Conservation (phyloP, 73 alveolate genomes). For the Symbiodinium natans region DNA sequence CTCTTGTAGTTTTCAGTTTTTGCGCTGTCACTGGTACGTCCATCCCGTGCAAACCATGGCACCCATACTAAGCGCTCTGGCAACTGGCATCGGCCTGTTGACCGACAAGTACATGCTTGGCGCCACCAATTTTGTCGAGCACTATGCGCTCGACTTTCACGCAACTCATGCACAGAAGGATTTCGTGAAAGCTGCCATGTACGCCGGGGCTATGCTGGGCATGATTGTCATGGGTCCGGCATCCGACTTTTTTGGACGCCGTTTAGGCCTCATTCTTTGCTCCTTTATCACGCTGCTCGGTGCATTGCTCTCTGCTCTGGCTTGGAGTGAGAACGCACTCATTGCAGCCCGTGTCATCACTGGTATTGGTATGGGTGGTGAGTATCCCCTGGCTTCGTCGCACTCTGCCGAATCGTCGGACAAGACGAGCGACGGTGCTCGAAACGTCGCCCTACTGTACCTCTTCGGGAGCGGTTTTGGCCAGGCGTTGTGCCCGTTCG, state of each 20-base stretch:
- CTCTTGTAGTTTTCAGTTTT: no score
- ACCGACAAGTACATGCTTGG: slow-evolving; percentile 62
- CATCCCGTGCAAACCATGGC: no score
- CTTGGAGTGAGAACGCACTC: slow-evolving; percentile 16
- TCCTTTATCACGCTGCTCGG: slow-evolving; percentile 32
- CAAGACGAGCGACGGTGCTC: slow-evolving; percentile 53
- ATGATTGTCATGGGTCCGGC: slow-evolving; percentile 44
- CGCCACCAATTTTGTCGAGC: slow-evolving; percentile 63
- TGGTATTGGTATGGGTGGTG: slow-evolving; percentile 74
- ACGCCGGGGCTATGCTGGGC: slow-evolving; percentile 30
- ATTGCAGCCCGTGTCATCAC: slow-evolving; percentile 68
- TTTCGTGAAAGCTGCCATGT: slow-evolving; percentile 44
- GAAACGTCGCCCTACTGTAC: slow-evolving; percentile 42
- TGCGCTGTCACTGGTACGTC: no score
- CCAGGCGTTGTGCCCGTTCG: slow-evolving; percentile 32
- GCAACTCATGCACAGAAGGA: slow-evolving; percentile 41
- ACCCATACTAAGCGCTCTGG: background rate
- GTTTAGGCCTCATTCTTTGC: slow-evolving; percentile 23
- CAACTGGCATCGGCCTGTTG: slow-evolving; percentile 73
- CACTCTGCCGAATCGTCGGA: slow-evolving; percentile 51
- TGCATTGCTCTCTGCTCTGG: slow-evolving; percentile 22
- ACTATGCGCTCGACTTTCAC: slow-evolving; percentile 30
- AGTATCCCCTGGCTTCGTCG: slow-evolving; percentile 62
- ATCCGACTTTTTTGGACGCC: slow-evolving; percentile 25
- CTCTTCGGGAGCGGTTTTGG: slow-evolving; percentile 51